Evolutionary conservation across 2,329 filamentous ascomycete genomes (phyloP).

Genomic region (Aspergillus fumigatiaffinis): DNA sequence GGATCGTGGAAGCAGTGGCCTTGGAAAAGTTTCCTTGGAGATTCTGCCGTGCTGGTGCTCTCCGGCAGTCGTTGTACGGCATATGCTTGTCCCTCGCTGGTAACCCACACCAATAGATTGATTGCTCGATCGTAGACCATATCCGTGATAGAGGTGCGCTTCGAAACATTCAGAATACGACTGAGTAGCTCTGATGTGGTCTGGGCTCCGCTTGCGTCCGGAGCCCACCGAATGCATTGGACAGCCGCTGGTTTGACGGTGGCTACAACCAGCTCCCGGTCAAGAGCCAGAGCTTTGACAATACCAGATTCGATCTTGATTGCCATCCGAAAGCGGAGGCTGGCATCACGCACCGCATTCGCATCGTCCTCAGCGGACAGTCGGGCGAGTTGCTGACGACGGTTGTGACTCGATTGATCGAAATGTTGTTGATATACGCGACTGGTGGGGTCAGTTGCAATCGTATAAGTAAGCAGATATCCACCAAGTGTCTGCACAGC

Average conservation of each 20-base stretch:
- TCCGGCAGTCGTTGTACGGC: constrained; percentile 70
- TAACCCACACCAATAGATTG: constrained; percentile 92
- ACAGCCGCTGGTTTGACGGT: constrained; percentile 90
- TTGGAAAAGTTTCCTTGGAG: constrained; percentile 68
- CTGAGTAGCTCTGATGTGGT: constrained; percentile 87
- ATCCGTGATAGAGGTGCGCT: constrained; percentile 69
- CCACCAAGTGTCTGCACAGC: constrained; percentile 82
- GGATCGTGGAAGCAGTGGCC: constrained; percentile 89
- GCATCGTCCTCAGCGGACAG: constrained; percentile 75
- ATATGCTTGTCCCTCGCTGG: constrained; percentile 80
- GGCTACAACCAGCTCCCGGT: constrained; percentile 88
- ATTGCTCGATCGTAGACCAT: constrained; percentile 96
- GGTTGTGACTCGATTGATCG: constrained; percentile 43
- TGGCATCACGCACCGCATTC: constrained; percentile 77
- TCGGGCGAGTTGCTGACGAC: constrained; percentile 43
- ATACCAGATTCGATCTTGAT: constrained; percentile 98
- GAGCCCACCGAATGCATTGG: constrained; percentile 93
- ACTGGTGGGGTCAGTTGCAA: constrained; percentile 77
- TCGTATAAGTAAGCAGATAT: constrained; percentile 89
- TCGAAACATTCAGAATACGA: constrained; percentile 80
- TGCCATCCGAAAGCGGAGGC: constrained; percentile 90
- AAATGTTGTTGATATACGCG: constrained; percentile 84
- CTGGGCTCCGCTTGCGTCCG: constrained; percentile 75
- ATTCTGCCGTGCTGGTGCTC: constrained; percentile 36
- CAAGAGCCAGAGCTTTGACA: constrained; percentile 77